Evolutionary conservation across 495 filamentous ascomycete genomes (phyloP), one percentile per base, ranked within the genome.

Genomic region (Trichoderma reesei): DNA sequence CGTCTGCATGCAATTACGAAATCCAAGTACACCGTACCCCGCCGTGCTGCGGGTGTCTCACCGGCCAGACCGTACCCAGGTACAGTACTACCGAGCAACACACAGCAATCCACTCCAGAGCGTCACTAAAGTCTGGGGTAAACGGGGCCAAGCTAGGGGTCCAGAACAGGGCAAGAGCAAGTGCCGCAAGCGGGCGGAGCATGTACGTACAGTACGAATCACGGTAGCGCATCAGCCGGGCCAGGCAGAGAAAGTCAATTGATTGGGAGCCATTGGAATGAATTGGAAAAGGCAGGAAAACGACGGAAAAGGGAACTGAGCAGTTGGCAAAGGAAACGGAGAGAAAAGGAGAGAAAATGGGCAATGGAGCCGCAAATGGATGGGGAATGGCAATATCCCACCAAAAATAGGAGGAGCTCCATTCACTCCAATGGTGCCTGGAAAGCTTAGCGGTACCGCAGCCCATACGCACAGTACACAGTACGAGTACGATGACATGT

Each of bases 51-150:
- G 51, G 51, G 1, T 13, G 51, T 10, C 20, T 9, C 20, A 33
- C 51, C 51, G 31, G 26, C 51, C 34, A 33, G 14, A 10, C 10
- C 51, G 51, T 34, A 56, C 51, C 51, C 51, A 56, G 1, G 51
- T 39, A 39, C 38, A 39, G 38, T 11, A 39, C 26, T 26, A 26
- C 51, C 51, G 51, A 56, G 31, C 51, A 56, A 11, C 31, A 33
- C 18, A 18, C 26, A 5, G 16, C 16, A 56, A 18, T 48, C 44
- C 44, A 48, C 44, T 48, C 7, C n/a, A 48, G 10, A 56, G 26
- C 51, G 51, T 56, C 51, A 56, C 51, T 56, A 56, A 56, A 56
- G 51, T 56, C 51, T 56, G 51, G 51, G 51, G 51, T 56, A 56
- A 56, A 56, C 26, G 51, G 51, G 51, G 51, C 51, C 18, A 44